A percentile compares a stretch with the other conserved stretches of the same genome.
Evolutionary conservation across 2,329 filamentous ascomycete species (phyloP).

Genomic region (Fusarium fracticaudum): DNA sequence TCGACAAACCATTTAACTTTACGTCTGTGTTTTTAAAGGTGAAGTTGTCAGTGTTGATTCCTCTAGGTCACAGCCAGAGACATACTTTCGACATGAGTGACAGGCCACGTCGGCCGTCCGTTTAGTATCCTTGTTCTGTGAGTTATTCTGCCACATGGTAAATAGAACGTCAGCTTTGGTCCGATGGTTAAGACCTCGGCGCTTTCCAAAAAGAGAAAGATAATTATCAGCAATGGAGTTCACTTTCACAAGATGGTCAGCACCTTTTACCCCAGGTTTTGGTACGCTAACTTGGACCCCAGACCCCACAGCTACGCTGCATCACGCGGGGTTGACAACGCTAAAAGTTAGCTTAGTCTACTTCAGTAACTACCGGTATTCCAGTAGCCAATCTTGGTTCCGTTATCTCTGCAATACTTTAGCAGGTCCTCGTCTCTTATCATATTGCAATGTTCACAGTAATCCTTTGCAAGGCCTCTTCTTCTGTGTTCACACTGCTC

Average conservation of each 20-base stretch:
- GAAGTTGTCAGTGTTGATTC: background rate
- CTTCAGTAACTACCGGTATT: background rate
- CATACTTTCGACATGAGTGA: background rate
- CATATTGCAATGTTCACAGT: too few species aligned
- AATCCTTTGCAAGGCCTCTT: rapidly evolving
- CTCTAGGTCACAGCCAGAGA: rapidly evolving
- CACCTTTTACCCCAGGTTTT: background rate
- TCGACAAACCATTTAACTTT: background rate
- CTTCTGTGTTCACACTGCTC: background rate
- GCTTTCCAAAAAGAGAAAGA: background rate
- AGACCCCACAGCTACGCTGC: background rate
- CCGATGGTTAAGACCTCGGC: background rate
- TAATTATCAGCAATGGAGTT: background rate
- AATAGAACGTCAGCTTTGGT: background rate
- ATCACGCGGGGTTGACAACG: background rate
- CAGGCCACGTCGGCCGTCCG: background rate
- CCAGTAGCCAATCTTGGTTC: background rate
- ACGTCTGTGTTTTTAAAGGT: background rate
- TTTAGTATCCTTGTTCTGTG: background rate
- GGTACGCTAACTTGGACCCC: background rate
- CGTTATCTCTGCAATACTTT: background rate
- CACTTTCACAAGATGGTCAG: background rate
- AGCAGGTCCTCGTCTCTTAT: too few species aligned
- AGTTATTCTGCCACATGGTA: background rate
- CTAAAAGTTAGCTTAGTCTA: background rate